Conservation (phyloP, 2,329 filamentous ascomycete species). For the Cordyceps cateniannulata region DNA sequence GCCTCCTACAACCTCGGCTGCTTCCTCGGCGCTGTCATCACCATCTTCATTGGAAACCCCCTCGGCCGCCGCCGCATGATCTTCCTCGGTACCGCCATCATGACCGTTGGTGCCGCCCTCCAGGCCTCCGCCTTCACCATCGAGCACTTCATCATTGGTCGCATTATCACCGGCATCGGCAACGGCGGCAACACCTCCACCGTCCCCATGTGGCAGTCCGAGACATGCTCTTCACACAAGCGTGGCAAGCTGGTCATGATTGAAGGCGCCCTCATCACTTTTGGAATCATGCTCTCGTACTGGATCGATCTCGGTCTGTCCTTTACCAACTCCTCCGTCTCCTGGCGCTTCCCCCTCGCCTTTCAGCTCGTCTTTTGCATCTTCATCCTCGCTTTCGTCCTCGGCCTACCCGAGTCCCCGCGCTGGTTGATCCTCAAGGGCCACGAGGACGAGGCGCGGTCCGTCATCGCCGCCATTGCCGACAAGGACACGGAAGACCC, state of each 20-base stretch:
- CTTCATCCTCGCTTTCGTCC: slow-evolving; percentile 47
- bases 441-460: slow-evolving; percentile 39
- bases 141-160: slow-evolving; percentile 50
- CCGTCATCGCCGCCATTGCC: slow-evolving; percentile 46
- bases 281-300: slow-evolving; percentile 51
- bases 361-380: slow-evolving; percentile 51
- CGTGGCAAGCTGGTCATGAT: slow-evolving; percentile 56
- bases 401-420: slow-evolving; percentile 48
- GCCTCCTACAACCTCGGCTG: slow-evolving; percentile 56
- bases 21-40: slow-evolving; percentile 57
- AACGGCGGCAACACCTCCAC: slow-evolving; percentile 53
- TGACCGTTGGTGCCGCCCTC: slow-evolving; percentile 50
- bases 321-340: slow-evolving; percentile 35
- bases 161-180: slow-evolving; percentile 52
- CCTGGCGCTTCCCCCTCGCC: slow-evolving; percentile 54
- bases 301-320: slow-evolving; percentile 56
- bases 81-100: slow-evolving; percentile 52
- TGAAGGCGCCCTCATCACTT: slow-evolving; percentile 51
- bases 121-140: slow-evolving; percentile 51
- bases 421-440: slow-evolving; percentile 41
- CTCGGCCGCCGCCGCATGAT: slow-evolving; percentile 55
- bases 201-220: slow-evolving; percentile 54
- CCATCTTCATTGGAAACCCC: slow-evolving; percentile 58
- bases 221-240: slow-evolving; percentile 50
- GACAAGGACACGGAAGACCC: slow-evolving; percentile 48